Evolutionary conservation across 2,329 filamentous ascomycete genomes (phyloP).

Genomic region (Pseudogymnoascus sp.): DNA sequence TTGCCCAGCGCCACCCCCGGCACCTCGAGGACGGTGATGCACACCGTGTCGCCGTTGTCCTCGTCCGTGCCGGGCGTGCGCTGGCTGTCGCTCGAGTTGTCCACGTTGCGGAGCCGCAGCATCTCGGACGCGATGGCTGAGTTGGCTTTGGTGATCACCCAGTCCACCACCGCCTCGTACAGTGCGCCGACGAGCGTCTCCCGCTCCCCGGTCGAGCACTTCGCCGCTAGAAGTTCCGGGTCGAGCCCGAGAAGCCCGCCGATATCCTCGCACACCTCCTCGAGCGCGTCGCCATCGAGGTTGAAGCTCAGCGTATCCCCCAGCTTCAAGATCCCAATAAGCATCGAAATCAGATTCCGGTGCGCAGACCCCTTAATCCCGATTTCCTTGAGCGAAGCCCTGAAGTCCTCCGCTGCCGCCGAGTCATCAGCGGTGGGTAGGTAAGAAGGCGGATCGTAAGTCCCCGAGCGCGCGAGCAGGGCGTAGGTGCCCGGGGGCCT

Average conservation of each 20-base stretch:
- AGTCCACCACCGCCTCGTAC: constrained; percentile 91
- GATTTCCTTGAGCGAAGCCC: constrained; percentile 76
- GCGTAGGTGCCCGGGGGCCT: constrained; percentile 69
- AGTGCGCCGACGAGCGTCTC: constrained; percentile 74
- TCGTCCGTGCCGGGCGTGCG: constrained; percentile 60
- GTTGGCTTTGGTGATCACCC: constrained; percentile 86
- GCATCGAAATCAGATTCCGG: constrained; percentile 72
- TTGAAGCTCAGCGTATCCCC: constrained; percentile 83
- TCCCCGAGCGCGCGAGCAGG: constrained; percentile 73
- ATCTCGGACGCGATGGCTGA: constrained; percentile 72
- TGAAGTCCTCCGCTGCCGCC: constrained; percentile 88
- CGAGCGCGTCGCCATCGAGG: constrained; percentile 74
- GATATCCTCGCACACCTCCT: constrained; percentile 84
- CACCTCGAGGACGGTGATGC: constrained; percentile 80
- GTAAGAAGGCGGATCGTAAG: constrained; percentile 78
- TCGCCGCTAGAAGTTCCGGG: constrained; percentile 67
- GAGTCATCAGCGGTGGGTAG: constrained; percentile 87
- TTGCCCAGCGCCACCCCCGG: constrained; percentile 74
- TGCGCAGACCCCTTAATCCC: constrained; percentile 84
- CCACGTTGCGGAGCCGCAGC: constrained; percentile 53
- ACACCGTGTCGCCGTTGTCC: constrained; percentile 74
- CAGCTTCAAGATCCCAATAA: constrained; percentile 82
- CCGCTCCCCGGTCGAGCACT: constrained; percentile 78
- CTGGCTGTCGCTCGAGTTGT: constrained; percentile 56
- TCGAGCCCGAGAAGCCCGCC: constrained; percentile 79